Percentiles rank a stretch among this genome's conserved stretches.
These are phyloP conservation scores for Medicago lupulina DNA, from an alignment of 306 rosid species.

Conservation along the genomic window DNA sequence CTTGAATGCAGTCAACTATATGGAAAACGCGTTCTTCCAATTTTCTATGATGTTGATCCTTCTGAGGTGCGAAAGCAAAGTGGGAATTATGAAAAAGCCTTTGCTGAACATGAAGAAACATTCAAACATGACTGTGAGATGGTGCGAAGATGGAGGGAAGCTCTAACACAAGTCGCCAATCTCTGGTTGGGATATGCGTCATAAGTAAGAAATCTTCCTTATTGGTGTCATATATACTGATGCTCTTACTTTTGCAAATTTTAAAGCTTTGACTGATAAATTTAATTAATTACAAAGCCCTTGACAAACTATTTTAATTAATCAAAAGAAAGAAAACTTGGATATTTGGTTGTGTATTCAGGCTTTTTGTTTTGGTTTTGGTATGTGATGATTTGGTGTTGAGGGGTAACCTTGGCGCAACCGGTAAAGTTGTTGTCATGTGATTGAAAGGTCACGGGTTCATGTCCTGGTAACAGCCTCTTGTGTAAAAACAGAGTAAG, in stretches of 20 bases:
- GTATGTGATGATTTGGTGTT: neutral
- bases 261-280: neutral
- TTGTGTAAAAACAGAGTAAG: too few species aligned
- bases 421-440: too few species aligned
- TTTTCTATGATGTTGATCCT: neutral
- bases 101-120: neutral
- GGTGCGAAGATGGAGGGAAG: slow-evolving; percentile 4
- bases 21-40: neutral
- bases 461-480: too few species aligned
- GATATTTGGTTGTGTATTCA: neutral
- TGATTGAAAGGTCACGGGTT: too few species aligned
- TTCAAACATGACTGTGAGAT: neutral
- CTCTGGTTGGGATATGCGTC: too few species aligned
- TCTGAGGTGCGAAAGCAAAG: neutral
- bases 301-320: too few species aligned
- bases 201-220: too few species aligned
- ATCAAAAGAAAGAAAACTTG: neutral
- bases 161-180: neutral
- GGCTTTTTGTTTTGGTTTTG: neutral
- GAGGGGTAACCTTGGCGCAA: too few species aligned
- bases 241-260: neutral
- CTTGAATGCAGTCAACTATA: neutral
- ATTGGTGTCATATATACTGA: too few species aligned
- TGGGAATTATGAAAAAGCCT: neutral
- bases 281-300: neutral